phyloP scores from a whole-genome alignment of 1,284 basidiomycete species.

The Irpex rosettiformis region DNA sequence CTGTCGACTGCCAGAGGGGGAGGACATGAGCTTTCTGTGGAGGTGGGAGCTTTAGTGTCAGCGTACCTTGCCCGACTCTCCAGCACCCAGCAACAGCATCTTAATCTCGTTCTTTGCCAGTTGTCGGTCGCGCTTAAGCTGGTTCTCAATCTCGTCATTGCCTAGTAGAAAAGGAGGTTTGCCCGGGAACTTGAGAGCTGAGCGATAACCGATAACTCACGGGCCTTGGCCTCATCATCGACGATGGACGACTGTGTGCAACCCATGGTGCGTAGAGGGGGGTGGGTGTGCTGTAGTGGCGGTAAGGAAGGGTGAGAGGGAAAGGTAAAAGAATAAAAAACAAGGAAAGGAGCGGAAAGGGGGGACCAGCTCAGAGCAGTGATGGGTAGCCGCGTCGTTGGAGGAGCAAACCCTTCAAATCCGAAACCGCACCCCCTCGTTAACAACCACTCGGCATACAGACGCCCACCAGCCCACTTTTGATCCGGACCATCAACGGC shows the following conservation, averaged over 20 bases:
- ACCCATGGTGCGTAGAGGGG: constrained; percentile 49
- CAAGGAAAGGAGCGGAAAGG: constrained; percentile 13
- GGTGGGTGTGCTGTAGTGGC: not conserved
- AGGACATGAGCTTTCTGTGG: constrained; percentile 1
- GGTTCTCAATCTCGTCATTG: constrained; percentile 95
- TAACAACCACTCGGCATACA: not conserved
- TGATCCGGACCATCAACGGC: not conserved
- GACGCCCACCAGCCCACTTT: not conserved
- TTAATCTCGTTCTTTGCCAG: constrained; percentile 96
- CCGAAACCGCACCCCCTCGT: not conserved
- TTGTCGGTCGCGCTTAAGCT: constrained; percentile 89
- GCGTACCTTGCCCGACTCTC: constrained; percentile 86
- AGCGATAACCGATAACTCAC: constrained; percentile 44
- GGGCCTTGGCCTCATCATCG: constrained; percentile 79
- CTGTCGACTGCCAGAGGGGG: constrained; percentile 62
- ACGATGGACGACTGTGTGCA: constrained; percentile 69
- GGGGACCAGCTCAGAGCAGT: constrained; percentile 10
- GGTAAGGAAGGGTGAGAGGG: constrained; percentile 1
- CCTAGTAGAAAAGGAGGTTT: constrained; percentile 37
- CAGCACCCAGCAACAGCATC: constrained; percentile 87
- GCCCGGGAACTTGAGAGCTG: not conserved
- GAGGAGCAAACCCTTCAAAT: not conserved
- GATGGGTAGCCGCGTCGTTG: constrained; percentile 8
- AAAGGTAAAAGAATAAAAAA: constrained; percentile 6
- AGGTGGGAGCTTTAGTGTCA: not conserved